Base-by-base conservation (phyloP, 78 protist genomes). In the Cavenderia fasciculata region DNA sequence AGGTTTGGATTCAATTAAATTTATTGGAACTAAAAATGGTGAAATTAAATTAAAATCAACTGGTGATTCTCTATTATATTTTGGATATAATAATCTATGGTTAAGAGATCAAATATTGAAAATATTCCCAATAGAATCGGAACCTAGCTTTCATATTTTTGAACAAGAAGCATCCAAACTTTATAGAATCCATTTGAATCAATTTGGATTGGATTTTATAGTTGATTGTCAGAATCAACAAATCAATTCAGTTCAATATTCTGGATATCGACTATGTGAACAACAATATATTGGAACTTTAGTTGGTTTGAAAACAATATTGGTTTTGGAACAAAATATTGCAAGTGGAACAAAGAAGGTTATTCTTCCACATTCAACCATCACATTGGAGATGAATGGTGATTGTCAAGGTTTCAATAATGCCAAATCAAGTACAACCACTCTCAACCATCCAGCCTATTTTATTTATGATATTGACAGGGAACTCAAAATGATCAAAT, bases 231-330 rank as follows among this genome's bases (percentile, higher is more conserved):
- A 10, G 3, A 4, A 29, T 62, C 29, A 62, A 62, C 38, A 36
- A 27, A 11, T 6, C 16, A 21, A 38, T 19, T 3, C 33, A 12
- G 18, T 62, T 5, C 18, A 62, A 6, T 23, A 62, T 36, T 34
- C 46, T 23, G 7, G n/a, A 8, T 62, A 29, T 10, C 8, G 4
- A 10, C 10, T 62, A 29, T 34, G 43, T 29, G 21, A 7, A 4
- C 33, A 38, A 18, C 71, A 62, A 36, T 62, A 62, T 18, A 38
- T 34, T 62, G 71, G 71, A 3, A 62, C 71, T 8, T n/a, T 62
- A 4, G 38, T 62, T 36, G 71, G 71, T 29, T 12, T 62, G 2
- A 4, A 33, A 2, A 29, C n/a, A 19, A 6, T 6, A n/a, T 47
- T 62, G 16, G 7, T 62, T 7, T 47, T 62, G 4, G 14, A 38